A percentile compares a stretch with the other conserved stretches of the same genome.
Evolutionary conservation across 148 eudicot species (phyloP).

Genomic region (Chenopodium quinoa): DNA sequence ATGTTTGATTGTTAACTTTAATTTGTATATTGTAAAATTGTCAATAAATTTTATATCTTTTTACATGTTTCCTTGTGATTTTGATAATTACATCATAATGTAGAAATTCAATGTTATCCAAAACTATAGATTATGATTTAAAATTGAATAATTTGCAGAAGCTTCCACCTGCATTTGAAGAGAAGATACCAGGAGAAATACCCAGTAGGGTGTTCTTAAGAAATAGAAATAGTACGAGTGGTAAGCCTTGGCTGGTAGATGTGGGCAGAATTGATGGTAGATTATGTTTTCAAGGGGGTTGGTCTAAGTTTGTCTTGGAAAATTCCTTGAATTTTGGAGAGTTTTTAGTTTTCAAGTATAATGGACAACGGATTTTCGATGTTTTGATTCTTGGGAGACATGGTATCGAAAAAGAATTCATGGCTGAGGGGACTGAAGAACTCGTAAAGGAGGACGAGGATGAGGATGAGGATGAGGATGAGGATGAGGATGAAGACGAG

Average conservation of each 20-base stretch:
- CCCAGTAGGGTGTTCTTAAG: slow-evolving; percentile 14
- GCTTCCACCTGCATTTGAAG: slow-evolving; percentile 19
- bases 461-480: background rate
- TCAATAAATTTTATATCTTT: too few species aligned
- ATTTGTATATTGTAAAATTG: background rate
- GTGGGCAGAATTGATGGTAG: background rate
- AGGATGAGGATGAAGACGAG: background rate
- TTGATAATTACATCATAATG: too few species aligned
- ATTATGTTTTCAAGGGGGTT: slow-evolving; percentile 2
- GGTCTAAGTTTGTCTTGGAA: slow-evolving; percentile 13
- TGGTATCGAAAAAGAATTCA: slow-evolving; percentile 3
- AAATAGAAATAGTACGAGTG: background rate
- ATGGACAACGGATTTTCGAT: slow-evolving; percentile 4
- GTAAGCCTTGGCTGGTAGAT: slow-evolving; percentile 18
- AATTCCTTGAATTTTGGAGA: slow-evolving; percentile 11
- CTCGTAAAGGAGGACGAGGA: too few species aligned
- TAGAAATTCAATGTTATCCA: too few species aligned
- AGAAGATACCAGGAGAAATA: background rate
- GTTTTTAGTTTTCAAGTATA: slow-evolving; percentile 10
- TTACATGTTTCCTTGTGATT: background rate
- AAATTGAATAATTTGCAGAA: slow-evolving; percentile 2
- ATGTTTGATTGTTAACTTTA: background rate
- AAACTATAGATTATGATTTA: too few species aligned
- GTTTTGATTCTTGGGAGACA: background rate
- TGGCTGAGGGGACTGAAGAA: background rate